Conservation (phyloP, 805 yeast species). For the Barnettozyma vustinii region DNA sequence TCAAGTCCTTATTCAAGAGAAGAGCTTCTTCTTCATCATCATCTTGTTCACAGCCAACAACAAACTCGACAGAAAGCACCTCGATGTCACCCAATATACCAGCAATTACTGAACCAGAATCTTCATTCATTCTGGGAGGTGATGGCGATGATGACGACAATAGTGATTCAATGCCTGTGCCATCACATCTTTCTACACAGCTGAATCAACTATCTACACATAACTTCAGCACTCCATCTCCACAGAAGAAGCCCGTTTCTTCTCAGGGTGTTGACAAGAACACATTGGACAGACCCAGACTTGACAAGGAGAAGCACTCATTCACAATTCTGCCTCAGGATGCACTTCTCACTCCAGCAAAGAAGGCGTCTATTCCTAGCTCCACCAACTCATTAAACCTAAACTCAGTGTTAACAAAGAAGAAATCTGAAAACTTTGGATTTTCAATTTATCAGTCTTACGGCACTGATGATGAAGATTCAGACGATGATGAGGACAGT, state of each 20-base stretch:
- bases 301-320: slow-evolving; percentile 4
- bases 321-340: slow-evolving; percentile 6
- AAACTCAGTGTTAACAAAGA: slow-evolving; percentile 19
- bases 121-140: neutral
- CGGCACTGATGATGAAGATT: slow-evolving; percentile 20
- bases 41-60: slow-evolving; percentile 2
- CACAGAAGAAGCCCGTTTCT: neutral
- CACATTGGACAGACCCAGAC: neutral
- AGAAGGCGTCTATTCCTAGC: slow-evolving; percentile 5
- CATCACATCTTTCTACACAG: slow-evolving; percentile 7
- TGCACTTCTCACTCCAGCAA: neutral
- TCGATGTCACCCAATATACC: neutral
- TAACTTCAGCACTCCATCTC: neutral
- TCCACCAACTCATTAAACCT: slow-evolving; percentile 21
- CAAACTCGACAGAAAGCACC: neutral
- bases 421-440: slow-evolving; percentile 22
- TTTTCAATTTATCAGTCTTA: slow-evolving; percentile 21
- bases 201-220: slow-evolving; percentile 7
- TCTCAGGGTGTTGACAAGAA: neutral
- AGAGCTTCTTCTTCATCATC: slow-evolving; percentile 13
- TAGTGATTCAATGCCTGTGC: slow-evolving; percentile 6
- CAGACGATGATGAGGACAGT: slow-evolving; percentile 11
- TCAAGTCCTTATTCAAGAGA: slow-evolving; percentile 23
- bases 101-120: neutral
- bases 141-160: slow-evolving; percentile 4